Conservation (phyloP, 495 filamentous ascomycete species). For the Hypomontagnella submonticulosa region DNA sequence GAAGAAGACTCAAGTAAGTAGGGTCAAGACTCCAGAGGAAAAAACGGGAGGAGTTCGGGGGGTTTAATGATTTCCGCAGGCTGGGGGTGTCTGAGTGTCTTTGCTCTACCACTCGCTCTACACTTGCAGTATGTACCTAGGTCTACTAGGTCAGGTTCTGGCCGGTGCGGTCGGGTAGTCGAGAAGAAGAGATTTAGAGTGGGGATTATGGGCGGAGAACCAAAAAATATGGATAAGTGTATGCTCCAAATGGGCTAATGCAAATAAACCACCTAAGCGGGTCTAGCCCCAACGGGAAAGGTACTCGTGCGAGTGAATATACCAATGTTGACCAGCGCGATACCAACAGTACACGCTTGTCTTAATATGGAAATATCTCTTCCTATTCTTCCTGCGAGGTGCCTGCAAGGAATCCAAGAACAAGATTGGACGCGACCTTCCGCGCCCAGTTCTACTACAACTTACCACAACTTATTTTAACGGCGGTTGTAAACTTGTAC, state of each 20-base stretch:
- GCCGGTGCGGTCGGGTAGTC: slow-evolving; percentile 43
- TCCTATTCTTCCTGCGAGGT: not conserved
- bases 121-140: slow-evolving; percentile 9
- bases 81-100: slow-evolving; percentile 32
- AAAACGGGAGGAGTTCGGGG: slow-evolving; percentile 45
- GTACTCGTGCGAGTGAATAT: slow-evolving; percentile 31
- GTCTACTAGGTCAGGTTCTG: slow-evolving; percentile 27
- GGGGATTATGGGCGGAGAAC: slow-evolving; percentile 28
- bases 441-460: slow-evolving; percentile 17
- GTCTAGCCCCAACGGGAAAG: slow-evolving; percentile 26
- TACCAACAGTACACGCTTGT: slow-evolving; percentile 14
- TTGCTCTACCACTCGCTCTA: slow-evolving; percentile 6
- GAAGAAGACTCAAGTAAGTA: slow-evolving; percentile 46
- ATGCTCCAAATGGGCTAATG: slow-evolving; percentile 36
- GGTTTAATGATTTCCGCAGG: slow-evolving; percentile 51
- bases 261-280: slow-evolving; percentile 23
- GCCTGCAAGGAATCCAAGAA: slow-evolving; percentile 36
- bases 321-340: too few relatives aligned
- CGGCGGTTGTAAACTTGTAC: slow-evolving; percentile 36
- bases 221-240: slow-evolving; percentile 15
- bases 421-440: slow-evolving; percentile 45
- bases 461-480: slow-evolving; percentile 21
- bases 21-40: slow-evolving; percentile 46
- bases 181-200: slow-evolving; percentile 46
- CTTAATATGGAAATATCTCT: slow-evolving; percentile 35